Conservation (phyloP, 805 yeast species). For the Lipomyces starkeyi region DNA sequence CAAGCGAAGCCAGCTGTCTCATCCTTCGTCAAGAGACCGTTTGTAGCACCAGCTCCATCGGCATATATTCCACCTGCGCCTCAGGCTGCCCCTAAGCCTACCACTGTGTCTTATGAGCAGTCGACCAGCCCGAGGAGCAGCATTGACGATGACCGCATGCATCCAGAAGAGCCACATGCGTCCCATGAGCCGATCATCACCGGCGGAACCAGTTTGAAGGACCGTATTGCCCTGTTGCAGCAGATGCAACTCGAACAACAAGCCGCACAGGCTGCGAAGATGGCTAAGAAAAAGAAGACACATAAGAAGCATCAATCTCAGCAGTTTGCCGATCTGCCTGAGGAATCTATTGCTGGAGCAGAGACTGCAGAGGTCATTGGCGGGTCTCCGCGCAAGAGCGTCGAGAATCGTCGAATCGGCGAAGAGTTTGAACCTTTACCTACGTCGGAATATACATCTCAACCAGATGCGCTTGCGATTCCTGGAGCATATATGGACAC, state of each 20-base stretch:
- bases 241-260: slow-evolving; percentile 81
- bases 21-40: slow-evolving; percentile 62
- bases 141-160: slow-evolving; percentile 10
- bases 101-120: background rate
- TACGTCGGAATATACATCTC: background rate
- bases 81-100: slow-evolving; percentile 18
- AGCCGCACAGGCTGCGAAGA: slow-evolving; percentile 44
- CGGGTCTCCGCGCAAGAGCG: slow-evolving; percentile 1
- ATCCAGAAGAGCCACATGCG: slow-evolving; percentile 21
- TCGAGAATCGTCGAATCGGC: background rate
- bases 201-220: slow-evolving; percentile 70
- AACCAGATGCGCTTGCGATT: slow-evolving; percentile 4
- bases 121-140: slow-evolving; percentile 16
- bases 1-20: slow-evolving; percentile 48
- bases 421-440: background rate
- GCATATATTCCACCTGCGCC: slow-evolving; percentile 34
- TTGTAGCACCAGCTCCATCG: slow-evolving; percentile 62
- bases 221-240: slow-evolving; percentile 83
- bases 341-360: slow-evolving; percentile 20
- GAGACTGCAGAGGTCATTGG: slow-evolving; percentile 17
- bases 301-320: slow-evolving; percentile 23
- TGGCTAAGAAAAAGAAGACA: slow-evolving; percentile 17
- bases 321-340: slow-evolving; percentile 17
- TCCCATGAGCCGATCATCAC: slow-evolving; percentile 33
- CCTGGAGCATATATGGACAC: background rate